Base-by-base conservation (phyloP, 768 basidiomycete genomes). In the Tulasnella sp. region DNA sequence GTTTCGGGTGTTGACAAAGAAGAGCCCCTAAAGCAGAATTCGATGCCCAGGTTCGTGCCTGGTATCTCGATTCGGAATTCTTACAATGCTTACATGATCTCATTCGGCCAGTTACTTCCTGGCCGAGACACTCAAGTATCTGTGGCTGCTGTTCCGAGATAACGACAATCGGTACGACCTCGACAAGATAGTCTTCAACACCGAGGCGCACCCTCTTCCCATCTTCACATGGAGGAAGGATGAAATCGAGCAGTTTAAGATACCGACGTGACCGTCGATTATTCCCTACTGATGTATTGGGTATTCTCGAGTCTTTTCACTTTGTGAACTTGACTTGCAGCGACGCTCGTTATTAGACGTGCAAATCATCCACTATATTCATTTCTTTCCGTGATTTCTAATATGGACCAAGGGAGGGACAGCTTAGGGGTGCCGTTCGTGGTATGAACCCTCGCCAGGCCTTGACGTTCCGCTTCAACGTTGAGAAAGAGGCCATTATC, bases 31-130 rank as follows among this genome's bases (percentile, higher is more conserved):
- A 86, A 88, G 83, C 84, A 84, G 42, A 89, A 94, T 82, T 87
- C 88, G 31, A 94, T 94, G 92, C 93, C 94, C n/a, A 94, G 93
- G 93, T 93, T 60, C 80, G 89, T 37, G 22, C 16, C 48, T 44
- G 48, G 48, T 28, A 34, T 31, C 48, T 75, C 18, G 0, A 18
- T 54, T 82, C 41, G 40, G 28, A 37, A 84, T 88, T 22, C 44
- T 24, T 34, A 42, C 54, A 2, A 69, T 24, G 22, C 41, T 76
- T 18, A 48, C 31, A 22, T 79, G 24, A 58, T 7, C 74, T 14
- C 28, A 34, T 31, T 46, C 28, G 28, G 78, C 74, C 28, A 90
- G 90, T 80, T 90, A 88, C 84, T 90, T 91, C 84, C 83, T 90
- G 76, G 90, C 90, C 1, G 90, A 90, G 84, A 90, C 90, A 85